Evolutionary conservation across 2,329 filamentous ascomycete species (phyloP).

Genomic region (Hypoxylon sp.): DNA sequence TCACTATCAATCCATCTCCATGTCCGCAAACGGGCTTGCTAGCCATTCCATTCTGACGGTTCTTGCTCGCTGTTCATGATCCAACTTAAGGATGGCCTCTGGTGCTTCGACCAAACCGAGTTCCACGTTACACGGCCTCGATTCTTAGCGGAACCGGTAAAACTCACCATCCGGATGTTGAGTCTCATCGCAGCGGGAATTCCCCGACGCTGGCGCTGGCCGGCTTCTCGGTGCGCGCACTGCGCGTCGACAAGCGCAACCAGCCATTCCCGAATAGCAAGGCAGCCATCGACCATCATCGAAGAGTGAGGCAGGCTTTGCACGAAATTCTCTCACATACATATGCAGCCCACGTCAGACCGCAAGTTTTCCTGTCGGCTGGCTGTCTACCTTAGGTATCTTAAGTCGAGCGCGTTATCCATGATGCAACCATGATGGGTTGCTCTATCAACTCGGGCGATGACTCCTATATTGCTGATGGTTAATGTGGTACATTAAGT

Average conservation of each 20-base stretch:
- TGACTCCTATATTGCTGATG: too few species aligned
- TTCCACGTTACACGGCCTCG: neutral
- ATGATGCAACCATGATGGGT: neutral
- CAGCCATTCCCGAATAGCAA: neutral
- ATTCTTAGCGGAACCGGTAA: neutral
- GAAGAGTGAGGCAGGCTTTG: neutral
- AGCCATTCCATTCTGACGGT: too few species aligned
- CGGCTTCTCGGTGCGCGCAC: neutral
- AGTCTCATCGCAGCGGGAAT: too few species aligned
- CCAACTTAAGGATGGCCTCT: too few species aligned
- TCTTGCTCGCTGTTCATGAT: too few species aligned
- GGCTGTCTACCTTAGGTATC: too few species aligned
- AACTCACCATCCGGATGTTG: neutral
- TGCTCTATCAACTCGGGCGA: constrained; percentile 7
- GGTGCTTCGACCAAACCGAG: neutral
- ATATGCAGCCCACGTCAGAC: constrained; percentile 1
- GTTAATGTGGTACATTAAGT: neutral
- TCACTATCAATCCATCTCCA: too few species aligned
- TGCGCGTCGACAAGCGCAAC: neutral
- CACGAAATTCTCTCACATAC: neutral
- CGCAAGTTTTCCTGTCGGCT: neutral
- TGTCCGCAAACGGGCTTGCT: too few species aligned
- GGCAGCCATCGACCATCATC: neutral
- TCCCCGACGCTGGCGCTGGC: too few species aligned
- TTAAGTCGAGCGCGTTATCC: too few species aligned